These are phyloP conservation scores for Aspergillus sp. DNA, from an alignment of 2,329 filamentous ascomycete genomes.

Conservation along the genomic window DNA sequence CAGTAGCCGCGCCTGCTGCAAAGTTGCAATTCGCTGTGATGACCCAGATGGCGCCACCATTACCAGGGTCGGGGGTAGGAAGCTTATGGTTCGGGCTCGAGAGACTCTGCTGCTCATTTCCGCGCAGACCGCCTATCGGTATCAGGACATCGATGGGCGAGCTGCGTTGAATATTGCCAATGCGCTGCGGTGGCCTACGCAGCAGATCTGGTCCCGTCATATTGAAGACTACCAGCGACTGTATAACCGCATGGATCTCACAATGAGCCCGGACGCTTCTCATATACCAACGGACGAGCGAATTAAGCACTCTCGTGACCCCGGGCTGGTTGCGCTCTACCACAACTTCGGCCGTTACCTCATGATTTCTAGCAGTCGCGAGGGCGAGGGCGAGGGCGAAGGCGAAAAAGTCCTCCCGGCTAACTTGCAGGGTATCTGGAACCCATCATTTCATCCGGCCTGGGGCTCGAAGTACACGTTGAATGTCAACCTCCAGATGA, in stretches of 20 bases:
- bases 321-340: slow-evolving; percentile 53
- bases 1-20: slow-evolving; percentile 35
- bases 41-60: slow-evolving; percentile 21
- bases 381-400: slow-evolving; percentile 30
- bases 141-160: slow-evolving; percentile 19
- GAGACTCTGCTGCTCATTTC: slow-evolving; percentile 38
- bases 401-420: slow-evolving; percentile 32
- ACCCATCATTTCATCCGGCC: slow-evolving; percentile 45
- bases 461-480: slow-evolving; percentile 59
- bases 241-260: slow-evolving; percentile 31
- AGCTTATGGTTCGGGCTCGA: slow-evolving; percentile 37
- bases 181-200: slow-evolving; percentile 21
- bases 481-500: slow-evolving; percentile 64
- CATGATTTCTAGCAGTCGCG: slow-evolving; percentile 55
- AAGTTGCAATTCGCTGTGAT: slow-evolving; percentile 26
- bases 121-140: slow-evolving; percentile 42
- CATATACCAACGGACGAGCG: slow-evolving; percentile 32
- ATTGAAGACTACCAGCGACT: slow-evolving; percentile 34
- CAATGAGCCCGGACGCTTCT: slow-evolving; percentile 21
- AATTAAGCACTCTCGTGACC: slow-evolving; percentile 39
- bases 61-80: slow-evolving; percentile 30
- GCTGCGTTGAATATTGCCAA: slow-evolving; percentile 28
- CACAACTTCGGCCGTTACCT: slow-evolving; percentile 57
- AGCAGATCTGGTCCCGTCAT: slow-evolving; percentile 29
- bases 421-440: slow-evolving; percentile 60